phyloP scores from a whole-genome alignment of 257 asterid genomes.

The Solanum sitiens region DNA sequence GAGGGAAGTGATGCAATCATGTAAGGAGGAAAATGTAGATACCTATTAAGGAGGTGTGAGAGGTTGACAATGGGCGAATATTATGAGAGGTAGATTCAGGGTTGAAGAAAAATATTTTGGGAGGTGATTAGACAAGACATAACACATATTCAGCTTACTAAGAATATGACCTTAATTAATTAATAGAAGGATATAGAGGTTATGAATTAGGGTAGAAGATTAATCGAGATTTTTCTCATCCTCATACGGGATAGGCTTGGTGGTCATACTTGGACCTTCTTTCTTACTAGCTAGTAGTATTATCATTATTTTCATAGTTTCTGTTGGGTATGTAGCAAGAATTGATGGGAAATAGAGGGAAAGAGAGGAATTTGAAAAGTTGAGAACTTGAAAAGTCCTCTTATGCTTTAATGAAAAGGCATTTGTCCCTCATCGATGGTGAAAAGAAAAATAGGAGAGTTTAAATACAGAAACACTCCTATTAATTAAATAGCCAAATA shows the following conservation, averaged over 20 bases:
- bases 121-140: neutral
- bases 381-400: no score
- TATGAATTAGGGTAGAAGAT: neutral
- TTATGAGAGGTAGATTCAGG: neutral
- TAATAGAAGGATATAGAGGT: neutral
- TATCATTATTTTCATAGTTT: neutral
- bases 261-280: neutral
- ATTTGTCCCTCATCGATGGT: no score
- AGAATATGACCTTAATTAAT: neutral
- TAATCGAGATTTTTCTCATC: no score
- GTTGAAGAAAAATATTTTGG: neutral
- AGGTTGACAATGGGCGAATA: neutral
- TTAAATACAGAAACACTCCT: no score
- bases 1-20: neutral
- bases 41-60: neutral
- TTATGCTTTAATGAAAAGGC: no score
- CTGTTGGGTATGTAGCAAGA: no score
- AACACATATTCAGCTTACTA: neutral
- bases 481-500: no score
- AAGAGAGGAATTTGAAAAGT: no score
- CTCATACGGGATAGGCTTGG: neutral
- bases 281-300: neutral
- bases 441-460: no score
- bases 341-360: no score
- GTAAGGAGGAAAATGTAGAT: neutral